Percentiles rank a stretch among this genome's conserved stretches.
phyloP scores from a whole-genome alignment of 176 grass and related monocot species.

The Aegilops longissima region DNA sequence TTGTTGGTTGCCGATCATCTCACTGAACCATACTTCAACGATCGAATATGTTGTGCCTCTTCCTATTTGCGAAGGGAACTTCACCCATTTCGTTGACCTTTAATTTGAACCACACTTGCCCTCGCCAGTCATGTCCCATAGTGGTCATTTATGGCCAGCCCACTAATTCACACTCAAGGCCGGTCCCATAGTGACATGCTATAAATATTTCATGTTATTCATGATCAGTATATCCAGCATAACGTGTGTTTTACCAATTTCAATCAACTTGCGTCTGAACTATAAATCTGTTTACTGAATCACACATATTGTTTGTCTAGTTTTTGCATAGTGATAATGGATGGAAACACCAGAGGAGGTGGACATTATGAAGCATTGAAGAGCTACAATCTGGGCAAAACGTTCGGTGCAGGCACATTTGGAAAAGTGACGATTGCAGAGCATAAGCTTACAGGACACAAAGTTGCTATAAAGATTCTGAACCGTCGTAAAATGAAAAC shows the following conservation, averaged over 20 bases:
- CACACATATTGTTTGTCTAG: neutral
- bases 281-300: slow-evolving; percentile 1
- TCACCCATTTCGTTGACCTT: neutral
- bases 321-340: slow-evolving; percentile 57
- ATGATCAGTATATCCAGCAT: too few relatives aligned
- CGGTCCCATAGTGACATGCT: neutral
- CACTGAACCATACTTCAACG: neutral
- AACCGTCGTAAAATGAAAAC: slow-evolving; percentile 70
- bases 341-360: slow-evolving; percentile 50
- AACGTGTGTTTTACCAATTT: too few relatives aligned
- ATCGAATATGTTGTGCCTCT: neutral
- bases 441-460: slow-evolving; percentile 76
- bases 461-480: slow-evolving; percentile 86
- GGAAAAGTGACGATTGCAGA: slow-evolving; percentile 91
- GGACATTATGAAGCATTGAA: slow-evolving; percentile 57
- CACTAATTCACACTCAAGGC: too few relatives aligned
- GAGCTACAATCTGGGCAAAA: slow-evolving; percentile 80
- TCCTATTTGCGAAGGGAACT: neutral
- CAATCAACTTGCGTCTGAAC: neutral
- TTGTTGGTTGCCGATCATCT: neutral
- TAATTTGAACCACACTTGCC: too few relatives aligned
- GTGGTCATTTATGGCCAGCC: too few relatives aligned
- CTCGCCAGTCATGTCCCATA: too few relatives aligned
- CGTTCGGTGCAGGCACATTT: slow-evolving; percentile 84
- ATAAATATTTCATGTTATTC: too few relatives aligned